Evolutionary conservation across 2,329 filamentous ascomycete species (phyloP).

Genomic region (Acarospora socialis): DNA sequence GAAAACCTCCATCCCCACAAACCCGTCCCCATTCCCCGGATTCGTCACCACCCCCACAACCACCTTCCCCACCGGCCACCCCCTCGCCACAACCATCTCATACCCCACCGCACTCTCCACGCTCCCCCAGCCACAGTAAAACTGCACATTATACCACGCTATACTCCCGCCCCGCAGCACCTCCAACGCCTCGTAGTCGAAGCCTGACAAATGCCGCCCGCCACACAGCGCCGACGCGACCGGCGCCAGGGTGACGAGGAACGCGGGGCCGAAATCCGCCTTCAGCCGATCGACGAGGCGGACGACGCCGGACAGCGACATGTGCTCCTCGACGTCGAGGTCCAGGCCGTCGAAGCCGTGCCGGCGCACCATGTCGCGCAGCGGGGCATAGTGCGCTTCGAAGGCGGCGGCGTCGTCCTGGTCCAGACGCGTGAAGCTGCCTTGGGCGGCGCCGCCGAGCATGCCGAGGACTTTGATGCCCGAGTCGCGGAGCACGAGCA

Average conservation of each 20-base stretch:
- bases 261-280: slow-evolving; percentile 50
- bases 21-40: slow-evolving; percentile 48
- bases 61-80: slow-evolving; percentile 53
- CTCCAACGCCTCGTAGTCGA: slow-evolving; percentile 58
- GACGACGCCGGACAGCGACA: slow-evolving; percentile 14
- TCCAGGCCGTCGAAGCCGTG: slow-evolving; percentile 30
- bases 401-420: slow-evolving; percentile 23
- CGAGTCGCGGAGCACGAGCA: slow-evolving; percentile 33
- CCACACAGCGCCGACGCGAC: slow-evolving; percentile 53
- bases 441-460: slow-evolving; percentile 39
- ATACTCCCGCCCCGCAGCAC: slow-evolving; percentile 45
- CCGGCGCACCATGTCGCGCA: slow-evolving; percentile 27
- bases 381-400: slow-evolving; percentile 34
- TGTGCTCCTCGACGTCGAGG: slow-evolving; percentile 34
- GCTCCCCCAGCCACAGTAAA: slow-evolving; percentile 69
- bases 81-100: slow-evolving; percentile 34
- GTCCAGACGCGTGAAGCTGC: slow-evolving; percentile 27
- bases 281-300: slow-evolving; percentile 35
- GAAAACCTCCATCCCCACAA: slow-evolving; percentile 39
- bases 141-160: slow-evolving; percentile 68
- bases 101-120: slow-evolving; percentile 36
- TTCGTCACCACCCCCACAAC: slow-evolving; percentile 64
- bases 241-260: slow-evolving; percentile 60
- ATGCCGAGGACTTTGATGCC: slow-evolving; percentile 40
- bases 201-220: slow-evolving; percentile 48